Percentiles rank a stretch among this genome's conserved stretches.
phyloP scores from a whole-genome alignment of 805 yeast genomes.

The Hanseniaspora opuntiae region DNA sequence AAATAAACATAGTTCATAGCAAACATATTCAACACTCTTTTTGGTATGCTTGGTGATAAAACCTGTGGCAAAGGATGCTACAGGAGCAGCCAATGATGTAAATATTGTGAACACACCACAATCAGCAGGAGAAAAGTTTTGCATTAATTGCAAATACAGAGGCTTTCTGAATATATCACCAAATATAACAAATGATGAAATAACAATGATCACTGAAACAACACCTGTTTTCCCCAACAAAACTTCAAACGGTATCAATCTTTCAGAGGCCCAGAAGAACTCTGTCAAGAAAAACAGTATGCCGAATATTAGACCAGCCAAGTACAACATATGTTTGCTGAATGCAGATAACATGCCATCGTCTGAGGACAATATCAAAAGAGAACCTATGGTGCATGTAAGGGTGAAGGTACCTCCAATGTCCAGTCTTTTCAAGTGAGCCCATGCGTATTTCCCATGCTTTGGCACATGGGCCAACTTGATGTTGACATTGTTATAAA shows the following conservation, averaged over 20 bases:
- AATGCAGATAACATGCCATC: constrained; percentile 32
- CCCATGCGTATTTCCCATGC: constrained; percentile 31
- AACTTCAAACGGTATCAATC: constrained; percentile 46
- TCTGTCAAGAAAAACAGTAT: constrained; percentile 25
- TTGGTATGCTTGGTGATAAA: constrained; percentile 27
- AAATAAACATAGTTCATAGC: constrained; percentile 19
- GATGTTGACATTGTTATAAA: constrained; percentile 27
- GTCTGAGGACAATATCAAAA: constrained; percentile 34
- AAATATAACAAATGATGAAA: constrained; percentile 29
- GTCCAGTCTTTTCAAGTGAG: constrained; percentile 48
- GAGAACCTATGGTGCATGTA: constrained; percentile 37
- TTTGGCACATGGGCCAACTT: constrained; percentile 41
- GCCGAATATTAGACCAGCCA: constrained; percentile 14
- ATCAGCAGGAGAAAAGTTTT: constrained; percentile 37
- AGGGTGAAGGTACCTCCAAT: constrained; percentile 51
- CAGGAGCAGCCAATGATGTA: constrained; percentile 40
- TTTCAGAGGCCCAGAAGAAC: constrained; percentile 31
- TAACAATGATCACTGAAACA: constrained; percentile 38
- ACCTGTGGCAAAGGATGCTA: constrained; percentile 46
- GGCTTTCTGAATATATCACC: constrained; percentile 47
- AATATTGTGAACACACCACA: constrained; percentile 45
- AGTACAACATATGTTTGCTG: constrained; percentile 24
- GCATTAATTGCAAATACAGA: constrained; percentile 40
- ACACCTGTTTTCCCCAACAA: constrained; percentile 43
- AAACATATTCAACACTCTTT: constrained; percentile 21